These are phyloP conservation scores for Alternaria longipes DNA, from an alignment of 2,329 filamentous ascomycete genomes.

Conservation along the genomic window DNA sequence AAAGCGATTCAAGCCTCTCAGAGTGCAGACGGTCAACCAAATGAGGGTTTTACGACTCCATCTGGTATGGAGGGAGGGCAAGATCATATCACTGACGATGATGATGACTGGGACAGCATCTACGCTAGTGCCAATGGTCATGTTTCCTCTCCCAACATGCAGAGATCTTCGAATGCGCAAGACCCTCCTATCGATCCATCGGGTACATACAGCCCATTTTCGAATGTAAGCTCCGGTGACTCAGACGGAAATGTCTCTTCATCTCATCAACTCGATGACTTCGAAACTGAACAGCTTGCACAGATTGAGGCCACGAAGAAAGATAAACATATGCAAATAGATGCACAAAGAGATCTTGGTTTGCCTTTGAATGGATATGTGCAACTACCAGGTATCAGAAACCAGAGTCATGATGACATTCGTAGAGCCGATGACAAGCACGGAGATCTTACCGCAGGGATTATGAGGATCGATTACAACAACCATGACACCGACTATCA, in stretches of 20 bases:
- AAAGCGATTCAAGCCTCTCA: not conserved
- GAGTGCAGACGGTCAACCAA: not conserved
- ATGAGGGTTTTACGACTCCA: not conserved
- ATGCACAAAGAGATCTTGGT: not conserved
- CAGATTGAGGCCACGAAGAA: not conserved
- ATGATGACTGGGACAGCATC: not conserved
- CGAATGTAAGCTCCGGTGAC: not conserved
- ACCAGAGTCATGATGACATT: not conserved
- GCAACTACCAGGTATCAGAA: not conserved
- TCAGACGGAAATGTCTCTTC: not conserved
- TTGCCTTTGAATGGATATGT: not conserved
- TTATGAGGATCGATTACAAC: not conserved
- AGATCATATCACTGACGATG: not conserved
- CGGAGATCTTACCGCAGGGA: not conserved
- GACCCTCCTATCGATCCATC: not conserved
- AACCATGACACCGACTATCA: not conserved
- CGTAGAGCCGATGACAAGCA: not conserved
- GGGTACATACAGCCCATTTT: not conserved
- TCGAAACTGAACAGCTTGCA: not conserved
- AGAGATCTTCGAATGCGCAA: not conserved
- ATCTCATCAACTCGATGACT: not conserved
- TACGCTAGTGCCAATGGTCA: not conserved
- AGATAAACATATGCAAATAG: not conserved
- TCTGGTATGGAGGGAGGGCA: not conserved
- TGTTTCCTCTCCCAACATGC: not conserved